Evolutionary conservation across 345 rosid species (phyloP), one percentile per base, ranked within the genome.

Genomic region (Nasturtium officinale): DNA sequence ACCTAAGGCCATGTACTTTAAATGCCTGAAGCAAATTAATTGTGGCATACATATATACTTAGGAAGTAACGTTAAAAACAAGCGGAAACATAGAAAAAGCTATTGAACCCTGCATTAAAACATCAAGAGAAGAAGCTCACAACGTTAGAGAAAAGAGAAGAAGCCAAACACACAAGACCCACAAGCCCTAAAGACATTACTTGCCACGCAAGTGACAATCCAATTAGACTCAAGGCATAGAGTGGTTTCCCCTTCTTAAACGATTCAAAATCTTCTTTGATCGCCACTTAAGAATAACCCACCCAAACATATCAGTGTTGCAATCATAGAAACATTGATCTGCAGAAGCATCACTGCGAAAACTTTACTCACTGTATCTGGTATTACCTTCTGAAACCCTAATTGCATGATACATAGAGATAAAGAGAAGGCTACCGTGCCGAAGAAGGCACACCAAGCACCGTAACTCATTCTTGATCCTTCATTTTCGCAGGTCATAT

Each of bases 81-180:
- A n/a, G n/a, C n/a, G n/a, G n/a, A n/a, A n/a, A n/a, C n/a, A n/a
- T n/a, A n/a, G n/a, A n/a, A n/a, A n/a, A n/a, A n/a, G n/a, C n/a
- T n/a, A n/a, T n/a, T n/a, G n/a, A n/a, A n/a, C n/a, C n/a, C n/a
- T n/a, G n/a, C n/a, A n/a, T n/a, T n/a, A n/a, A n/a, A n/a, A n/a
- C n/a, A n/a, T n/a, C n/a, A n/a, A n/a, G n/a, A n/a, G n/a, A n/a
- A n/a, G 70, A 79, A 72, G 33, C 58, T 76, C 2, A 73, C 77
- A 29, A 77, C 77, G 51, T 77, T 79, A 57, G 83, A 82, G 79
- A 82, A 82, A 17, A 82, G 55, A 56, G 81, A 65, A 69, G 85
- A 79, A 18, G 25, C 77, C 65, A 79, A 45, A 69, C 58, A 77
- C 47, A 79, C 75, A 28, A 79, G 71, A 28, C 83, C 85, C 72